Conservation (phyloP, 139 green algal species). For the Zygnema cylindricum region DNA sequence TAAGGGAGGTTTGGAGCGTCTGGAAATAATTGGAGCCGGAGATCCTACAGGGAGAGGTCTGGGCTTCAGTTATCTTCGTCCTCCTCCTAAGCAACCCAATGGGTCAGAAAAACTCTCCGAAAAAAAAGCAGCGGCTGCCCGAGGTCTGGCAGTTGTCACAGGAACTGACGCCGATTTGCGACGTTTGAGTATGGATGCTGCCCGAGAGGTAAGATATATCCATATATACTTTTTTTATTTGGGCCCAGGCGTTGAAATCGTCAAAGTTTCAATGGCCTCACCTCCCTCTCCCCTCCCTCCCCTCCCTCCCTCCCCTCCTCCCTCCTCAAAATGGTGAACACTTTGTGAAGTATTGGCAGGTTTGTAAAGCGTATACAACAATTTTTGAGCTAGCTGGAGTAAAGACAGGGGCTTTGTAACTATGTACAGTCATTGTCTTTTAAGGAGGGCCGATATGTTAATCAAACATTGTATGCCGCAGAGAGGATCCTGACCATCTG, state of each 20-base stretch:
- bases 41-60: constrained; percentile 79
- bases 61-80: constrained; percentile 73
- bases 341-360: too few species aligned
- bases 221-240: neutral
- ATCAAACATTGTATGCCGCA: too few species aligned
- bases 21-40: constrained; percentile 65
- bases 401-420: too few species aligned
- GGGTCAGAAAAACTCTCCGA: constrained; percentile 20
- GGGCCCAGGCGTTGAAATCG: neutral
- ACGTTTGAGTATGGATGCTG: constrained; percentile 72
- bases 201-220: constrained; percentile 57
- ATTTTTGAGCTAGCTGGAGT: too few species aligned
- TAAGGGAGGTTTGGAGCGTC: constrained; percentile 9
- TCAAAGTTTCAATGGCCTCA: too few species aligned
- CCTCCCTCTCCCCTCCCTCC: too few species aligned
- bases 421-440: too few species aligned
- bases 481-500: too few species aligned
- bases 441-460: too few species aligned
- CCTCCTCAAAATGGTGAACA: too few species aligned
- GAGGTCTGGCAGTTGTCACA: constrained; percentile 37
- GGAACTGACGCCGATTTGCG: constrained; percentile 81
- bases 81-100: constrained; percentile 48
- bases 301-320: too few species aligned
- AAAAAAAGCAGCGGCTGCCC: constrained; percentile 52
- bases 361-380: too few species aligned